Evolutionary conservation across 164 flowering plant genomes (phyloP), one percentile per base, ranked within the genome.

Genomic region (Brasenia schreberi): DNA sequence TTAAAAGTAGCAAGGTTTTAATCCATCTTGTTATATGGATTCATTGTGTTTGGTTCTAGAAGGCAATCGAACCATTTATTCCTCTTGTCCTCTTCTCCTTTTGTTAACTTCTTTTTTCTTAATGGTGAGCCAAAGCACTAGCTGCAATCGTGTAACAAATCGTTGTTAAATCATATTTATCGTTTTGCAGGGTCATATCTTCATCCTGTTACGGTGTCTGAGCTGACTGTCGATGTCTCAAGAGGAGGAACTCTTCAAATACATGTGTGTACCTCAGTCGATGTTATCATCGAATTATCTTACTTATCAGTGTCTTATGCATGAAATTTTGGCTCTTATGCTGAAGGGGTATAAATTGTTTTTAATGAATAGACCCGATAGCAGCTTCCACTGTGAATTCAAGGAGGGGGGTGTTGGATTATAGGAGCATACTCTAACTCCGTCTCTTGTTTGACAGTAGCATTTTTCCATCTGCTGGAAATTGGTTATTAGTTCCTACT

Each of bases 231-330:
- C n/a, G 80, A 74, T 62, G 74, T 75, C 63, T 71, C 77, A 12
- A 72, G 80, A 72, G 80, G 80, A 67, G 77, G 72, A 64, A 75
- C 69, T 49, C 72, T 77, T 18, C 72, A 70, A 16, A 65, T 77
- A 44, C 74, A 77, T 63, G 80, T 77, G n/a, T 67, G 42, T 60
- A 16, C 14, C 42, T 63, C 60, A 6, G n/a, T 64, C 43, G n/a
- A 17, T 18, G 23, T 60, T 6, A 16, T n/a, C 6, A 6, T 7
- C 17, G 17, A 6, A 5, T 60, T n/a, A 6, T 19, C 11, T 17
- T 60, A 7, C 19, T 17, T 1, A 17, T 16, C 6, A 5, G 19
- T 17, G 62, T 7, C 7, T 60, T 60, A 5, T 19, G 18, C 23
- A 60, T 7, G 7, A 7, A n/a, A 9, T 60, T 9, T n/a, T 17